phyloP scores from a whole-genome alignment of 345 rosid genomes.

The Melaleuca alternifolia region DNA sequence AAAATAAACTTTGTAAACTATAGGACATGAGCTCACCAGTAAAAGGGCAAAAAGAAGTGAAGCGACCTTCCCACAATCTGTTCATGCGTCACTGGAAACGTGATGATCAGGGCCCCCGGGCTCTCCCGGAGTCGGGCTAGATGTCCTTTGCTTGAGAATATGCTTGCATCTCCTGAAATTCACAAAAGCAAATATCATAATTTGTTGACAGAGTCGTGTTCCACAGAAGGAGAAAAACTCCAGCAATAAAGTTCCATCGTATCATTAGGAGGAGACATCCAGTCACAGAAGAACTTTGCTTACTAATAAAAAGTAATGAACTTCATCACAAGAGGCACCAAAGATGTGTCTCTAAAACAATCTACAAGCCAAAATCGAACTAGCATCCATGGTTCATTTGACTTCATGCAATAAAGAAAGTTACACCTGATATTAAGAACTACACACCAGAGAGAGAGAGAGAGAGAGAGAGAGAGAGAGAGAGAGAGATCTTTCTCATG shows the following conservation, averaged over 20 bases:
- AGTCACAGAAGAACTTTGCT: background rate
- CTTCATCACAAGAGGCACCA: background rate
- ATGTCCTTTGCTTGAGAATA: conserved; percentile 6
- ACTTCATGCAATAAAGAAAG: background rate
- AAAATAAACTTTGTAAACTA: background rate
- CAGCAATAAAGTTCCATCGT: background rate
- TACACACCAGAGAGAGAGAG: background rate
- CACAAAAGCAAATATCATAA: background rate
- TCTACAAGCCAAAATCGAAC: background rate
- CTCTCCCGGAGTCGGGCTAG: background rate
- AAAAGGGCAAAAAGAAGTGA: background rate
- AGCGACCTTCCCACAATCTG: background rate
- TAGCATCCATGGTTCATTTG: background rate
- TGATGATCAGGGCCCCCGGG: background rate
- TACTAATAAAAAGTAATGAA: background rate
- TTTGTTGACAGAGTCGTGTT: background rate
- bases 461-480: background rate
- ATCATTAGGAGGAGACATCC: background rate
- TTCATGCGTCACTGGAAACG: background rate
- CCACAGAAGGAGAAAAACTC: background rate
- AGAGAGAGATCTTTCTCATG: background rate
- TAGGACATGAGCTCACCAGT: background rate
- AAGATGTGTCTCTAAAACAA: background rate
- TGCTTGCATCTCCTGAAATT: conserved; percentile 33
- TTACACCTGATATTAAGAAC: background rate